Evolutionary conservation across 129 eudicot genomes (phyloP).

Genomic region (carrot (Daucus carota)): DNA sequence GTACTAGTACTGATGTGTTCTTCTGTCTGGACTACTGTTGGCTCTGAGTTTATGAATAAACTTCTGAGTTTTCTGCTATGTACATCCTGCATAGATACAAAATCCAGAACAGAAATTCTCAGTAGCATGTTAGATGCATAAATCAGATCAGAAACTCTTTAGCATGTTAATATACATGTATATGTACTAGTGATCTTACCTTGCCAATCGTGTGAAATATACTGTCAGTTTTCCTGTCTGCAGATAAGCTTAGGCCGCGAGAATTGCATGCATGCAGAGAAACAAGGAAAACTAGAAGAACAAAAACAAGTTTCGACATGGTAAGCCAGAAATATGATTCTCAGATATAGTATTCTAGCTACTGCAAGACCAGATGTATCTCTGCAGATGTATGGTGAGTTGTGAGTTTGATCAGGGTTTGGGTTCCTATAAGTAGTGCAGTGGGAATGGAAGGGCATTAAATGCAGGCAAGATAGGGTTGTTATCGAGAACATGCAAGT

Average conservation of each 20-base stretch:
- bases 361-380: neutral
- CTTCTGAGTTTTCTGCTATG: neutral
- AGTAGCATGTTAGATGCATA: neutral
- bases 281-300: conserved; percentile 35
- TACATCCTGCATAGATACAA: conserved; percentile 9
- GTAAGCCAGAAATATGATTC: neutral
- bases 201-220: conserved; percentile 14
- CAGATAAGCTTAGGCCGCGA: conserved; percentile 28
- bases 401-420: conserved; percentile 10
- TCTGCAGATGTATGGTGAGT: conserved; percentile 2
- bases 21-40: conserved; percentile 4
- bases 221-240: conserved; percentile 12
- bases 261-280: conserved; percentile 63
- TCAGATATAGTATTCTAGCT: neutral
- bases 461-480: conserved; percentile 46
- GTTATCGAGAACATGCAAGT: conserved; percentile 64
- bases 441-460: conserved; percentile 27
- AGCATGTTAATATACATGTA: neutral
- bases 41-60: neutral
- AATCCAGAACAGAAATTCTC: neutral
- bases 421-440: conserved; percentile 13
- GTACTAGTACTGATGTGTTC: neutral
- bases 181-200: conserved; percentile 23
- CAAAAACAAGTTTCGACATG: conserved; percentile 37
- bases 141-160: neutral